Percentiles rank a stretch among this genome's conserved stretches.
Evolutionary conservation across 495 filamentous ascomycete genomes (phyloP).

Genomic region (Zalerion maritima): DNA sequence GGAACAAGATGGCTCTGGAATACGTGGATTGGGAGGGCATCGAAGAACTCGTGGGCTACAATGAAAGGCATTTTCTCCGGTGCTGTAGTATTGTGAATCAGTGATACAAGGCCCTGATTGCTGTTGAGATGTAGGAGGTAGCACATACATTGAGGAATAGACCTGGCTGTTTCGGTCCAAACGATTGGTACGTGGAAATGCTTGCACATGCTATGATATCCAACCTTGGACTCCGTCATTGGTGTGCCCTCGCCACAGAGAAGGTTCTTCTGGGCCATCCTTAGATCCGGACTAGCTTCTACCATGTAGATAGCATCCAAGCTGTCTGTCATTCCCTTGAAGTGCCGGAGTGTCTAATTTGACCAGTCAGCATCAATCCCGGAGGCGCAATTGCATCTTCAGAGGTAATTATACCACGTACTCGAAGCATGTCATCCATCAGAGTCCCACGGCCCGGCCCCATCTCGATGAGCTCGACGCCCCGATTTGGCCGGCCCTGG

Average conservation of each 20-base stretch:
- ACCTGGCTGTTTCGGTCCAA: slow-evolving; percentile 85
- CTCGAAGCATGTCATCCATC: slow-evolving; percentile 92
- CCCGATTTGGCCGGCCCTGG: slow-evolving; percentile 54
- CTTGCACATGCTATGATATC: slow-evolving; percentile 63
- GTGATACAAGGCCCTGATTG: slow-evolving; percentile 2
- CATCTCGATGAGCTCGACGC: slow-evolving; percentile 80
- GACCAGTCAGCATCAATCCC: neutral
- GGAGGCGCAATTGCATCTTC: neutral
- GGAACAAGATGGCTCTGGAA: slow-evolving; percentile 57
- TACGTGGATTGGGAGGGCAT: slow-evolving; percentile 93
- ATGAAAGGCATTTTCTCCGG: slow-evolving; percentile 71
- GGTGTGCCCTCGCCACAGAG: slow-evolving; percentile 63
- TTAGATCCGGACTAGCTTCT: slow-evolving; percentile 66
- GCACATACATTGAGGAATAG: slow-evolving; percentile 53
- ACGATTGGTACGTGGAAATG: slow-evolving; percentile 52
- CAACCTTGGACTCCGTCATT: slow-evolving; percentile 58
- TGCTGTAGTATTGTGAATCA: slow-evolving; percentile 15
- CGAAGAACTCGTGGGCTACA: slow-evolving; percentile 95
- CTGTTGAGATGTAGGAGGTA: slow-evolving; percentile 1
- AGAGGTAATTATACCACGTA: slow-evolving; percentile 27
- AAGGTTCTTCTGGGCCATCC: slow-evolving; percentile 60
- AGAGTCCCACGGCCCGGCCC: slow-evolving; percentile 89
- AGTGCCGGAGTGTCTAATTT: slow-evolving; percentile 63
- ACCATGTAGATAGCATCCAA: slow-evolving; percentile 82
- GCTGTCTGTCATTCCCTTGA: slow-evolving; percentile 58